Percentiles rank a stretch among this genome's conserved stretches.
Evolutionary conservation across 2,329 filamentous ascomycete genomes (phyloP).

Genomic region (Chaetomiaceae sp.): DNA sequence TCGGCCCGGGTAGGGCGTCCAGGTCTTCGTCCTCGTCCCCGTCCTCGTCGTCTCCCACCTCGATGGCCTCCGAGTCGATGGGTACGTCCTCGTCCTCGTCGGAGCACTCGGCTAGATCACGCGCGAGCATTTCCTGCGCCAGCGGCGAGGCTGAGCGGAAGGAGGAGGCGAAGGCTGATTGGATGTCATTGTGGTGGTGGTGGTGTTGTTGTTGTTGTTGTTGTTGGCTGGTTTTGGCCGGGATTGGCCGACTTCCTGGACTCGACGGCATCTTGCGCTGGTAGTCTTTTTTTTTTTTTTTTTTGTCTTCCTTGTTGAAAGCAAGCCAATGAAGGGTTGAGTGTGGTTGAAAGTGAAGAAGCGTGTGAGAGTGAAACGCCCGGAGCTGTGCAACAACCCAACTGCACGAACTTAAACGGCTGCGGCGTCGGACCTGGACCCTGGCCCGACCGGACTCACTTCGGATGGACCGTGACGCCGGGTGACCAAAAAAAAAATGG

Average conservation of each 20-base stretch:
- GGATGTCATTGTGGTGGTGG: constrained; percentile 9
- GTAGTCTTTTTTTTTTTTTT: too few relatives aligned
- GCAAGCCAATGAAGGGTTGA: too few relatives aligned
- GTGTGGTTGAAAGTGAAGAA: too few relatives aligned
- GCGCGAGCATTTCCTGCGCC: constrained; percentile 60
- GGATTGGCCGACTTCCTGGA: constrained; percentile 15
- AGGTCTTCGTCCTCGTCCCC: constrained; percentile 38
- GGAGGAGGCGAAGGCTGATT: constrained; percentile 38
- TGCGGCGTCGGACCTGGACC: too few relatives aligned
- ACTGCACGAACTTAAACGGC: too few relatives aligned
- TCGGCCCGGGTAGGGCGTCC: constrained; percentile 40
- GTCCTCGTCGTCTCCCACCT: constrained; percentile 27
- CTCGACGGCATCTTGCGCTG: constrained; percentile 14
- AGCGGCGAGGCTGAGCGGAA: constrained; percentile 60
- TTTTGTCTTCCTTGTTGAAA: too few relatives aligned
- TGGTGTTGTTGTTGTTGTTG: background rate
- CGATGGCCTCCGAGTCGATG: constrained; percentile 30
- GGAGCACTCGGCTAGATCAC: constrained; percentile 61
- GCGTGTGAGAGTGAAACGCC: too few relatives aligned
- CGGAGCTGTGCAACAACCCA: too few relatives aligned
- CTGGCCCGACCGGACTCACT: too few relatives aligned
- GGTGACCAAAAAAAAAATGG: too few relatives aligned
- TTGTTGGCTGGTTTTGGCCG: constrained; percentile 7
- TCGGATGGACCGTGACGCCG: too few relatives aligned
- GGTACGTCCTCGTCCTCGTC: constrained; percentile 45